Evolutionary conservation across 768 basidiomycete genomes (phyloP).

Genomic region (Rhodosporidiobolus odoratus): DNA sequence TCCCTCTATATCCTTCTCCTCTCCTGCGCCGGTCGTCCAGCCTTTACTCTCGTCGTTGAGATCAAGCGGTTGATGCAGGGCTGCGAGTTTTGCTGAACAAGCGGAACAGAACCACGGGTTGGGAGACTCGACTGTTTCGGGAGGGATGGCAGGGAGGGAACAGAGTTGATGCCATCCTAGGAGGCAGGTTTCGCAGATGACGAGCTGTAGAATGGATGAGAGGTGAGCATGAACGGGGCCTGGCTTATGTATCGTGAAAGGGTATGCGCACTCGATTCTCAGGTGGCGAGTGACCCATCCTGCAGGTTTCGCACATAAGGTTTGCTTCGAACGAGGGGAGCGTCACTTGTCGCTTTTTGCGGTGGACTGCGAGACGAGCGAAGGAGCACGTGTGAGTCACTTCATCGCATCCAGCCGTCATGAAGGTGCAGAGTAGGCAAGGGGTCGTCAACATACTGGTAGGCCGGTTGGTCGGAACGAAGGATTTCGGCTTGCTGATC

Average conservation of each 20-base stretch:
- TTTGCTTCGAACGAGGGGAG: slow-evolving; percentile 13
- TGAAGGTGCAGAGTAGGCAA: not conserved
- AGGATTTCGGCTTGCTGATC: slow-evolving; percentile 34
- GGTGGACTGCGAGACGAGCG: not conserved
- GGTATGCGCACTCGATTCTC: slow-evolving; percentile 28
- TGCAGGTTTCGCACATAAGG: slow-evolving; percentile 26
- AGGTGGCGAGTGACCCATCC: slow-evolving; percentile 22
- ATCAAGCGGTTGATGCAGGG: not conserved
- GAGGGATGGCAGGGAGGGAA: slow-evolving; percentile 8
- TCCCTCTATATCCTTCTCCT: not conserved
- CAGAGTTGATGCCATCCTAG: slow-evolving; percentile 34
- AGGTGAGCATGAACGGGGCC: not conserved
- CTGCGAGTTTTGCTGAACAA: slow-evolving; percentile 26
- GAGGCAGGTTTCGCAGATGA: slow-evolving; percentile 34
- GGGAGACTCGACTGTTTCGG: slow-evolving; percentile 19
- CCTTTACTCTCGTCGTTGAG: not conserved
- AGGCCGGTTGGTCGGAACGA: slow-evolving; percentile 33
- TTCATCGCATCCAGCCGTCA: not conserved
- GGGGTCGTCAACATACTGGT: slow-evolving; percentile 19
- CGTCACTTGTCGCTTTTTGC: not conserved
- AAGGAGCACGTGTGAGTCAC: not conserved
- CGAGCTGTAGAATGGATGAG: slow-evolving; percentile 6
- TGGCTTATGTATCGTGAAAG: too few species aligned
- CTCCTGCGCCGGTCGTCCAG: slow-evolving; percentile 21
- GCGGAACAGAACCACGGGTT: slow-evolving; percentile 23